Base-by-base conservation (phyloP, 2,329 filamentous ascomycete genomes). In the Colletotrichum sp. region DNA sequence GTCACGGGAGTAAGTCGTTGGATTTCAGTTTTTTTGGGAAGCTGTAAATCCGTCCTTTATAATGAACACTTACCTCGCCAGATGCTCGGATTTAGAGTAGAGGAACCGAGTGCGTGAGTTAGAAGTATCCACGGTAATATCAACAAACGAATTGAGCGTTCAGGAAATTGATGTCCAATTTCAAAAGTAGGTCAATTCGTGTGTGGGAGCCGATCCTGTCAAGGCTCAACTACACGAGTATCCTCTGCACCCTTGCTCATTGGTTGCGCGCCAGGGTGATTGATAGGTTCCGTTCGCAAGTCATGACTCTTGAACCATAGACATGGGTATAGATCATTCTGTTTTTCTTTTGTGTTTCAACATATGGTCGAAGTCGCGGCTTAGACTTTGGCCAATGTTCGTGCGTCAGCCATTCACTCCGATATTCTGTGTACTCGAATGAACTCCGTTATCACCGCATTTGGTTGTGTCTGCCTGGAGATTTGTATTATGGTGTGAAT, bases 251-350 rank as follows among this genome's bases (percentile, higher is more conserved):
- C n/a, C 18, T 1, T 48, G 43, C n/a, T 16, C 10, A 48, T 48
- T 48, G 43, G 10, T 21, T 48, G 43, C 10, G 43, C 3, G n/a
- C 6, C 10, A 21, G n/a, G 18, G 18, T 8, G 0, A 12, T 48
- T 48, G 3, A 12, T 3, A 21, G 8, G 3, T 0, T 21, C 5
- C 18, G 3, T 48, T n/a, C 0, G 1, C 3, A 48, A n/a, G 9
- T 48, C 38, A 48, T 48, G 18, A n/a, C 18, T n/a, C 1, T 48
- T 21, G n/a, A 1, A 1, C 36, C 1, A 6, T n/a, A n/a, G 1
- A 16, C 18, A 48, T n/a, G 16, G 43, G n/a, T 8, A n/a, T 48
- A n/a, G 10, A 7, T 21, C 1, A 2, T 18, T 10, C 8, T 16
- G 34, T 3, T 38, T 2, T 5, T 1, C n/a, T n/a, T 9, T 38